Evolutionary conservation across 192 early-diverging fungal species (phyloP), one percentile per base, ranked within the genome.

Genomic region (Diversispora epigaea): DNA sequence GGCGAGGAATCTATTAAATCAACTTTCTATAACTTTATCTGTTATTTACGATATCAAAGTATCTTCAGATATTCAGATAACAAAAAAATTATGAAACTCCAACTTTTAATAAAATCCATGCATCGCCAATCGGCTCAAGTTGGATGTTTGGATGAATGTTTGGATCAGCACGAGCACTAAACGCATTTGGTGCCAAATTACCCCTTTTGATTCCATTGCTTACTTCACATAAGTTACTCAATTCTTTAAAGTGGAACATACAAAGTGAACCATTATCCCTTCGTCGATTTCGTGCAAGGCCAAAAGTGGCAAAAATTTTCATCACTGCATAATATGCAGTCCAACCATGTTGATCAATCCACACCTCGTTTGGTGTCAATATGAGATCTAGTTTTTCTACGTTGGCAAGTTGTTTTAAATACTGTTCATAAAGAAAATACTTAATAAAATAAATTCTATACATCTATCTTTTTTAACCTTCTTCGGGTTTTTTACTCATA

Each of bases 371-470:
- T 68, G 67, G 67, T 6, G 22, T 50, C 12, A 68, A 52, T 0
- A 68, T 10, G 1, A 68, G 19, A 25, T 50, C 66, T 4, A 15
- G n/a, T n/a, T n/a, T n/a, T 17, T 68, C 47, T 0, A 22, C 46
- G 32, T 68, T 46, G 40, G 9, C 4, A 0, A 65, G 63, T 44
- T 65, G 63, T 44, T 65, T 65, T 43, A 1, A 45, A 67, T 67
- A 67, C 46, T 67, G 46, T 44, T 62, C 39, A 22, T 62, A 62
- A 40, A 62, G 11, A 62, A 40, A 62, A n/a, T n/a, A n/a, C n/a
- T n/a, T n/a, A n/a, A n/a, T n/a, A n/a, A n/a, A 50, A 50, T 50
- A 50, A n/a, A 19, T 19, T 56, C 55, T 56, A 3, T 56, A 56
- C 19, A 56, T 56, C 55, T 19, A 17, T 21, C 25, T 60, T 60